Evolutionary conservation across 2,329 filamentous ascomycete genomes (phyloP), one percentile per base, ranked within the genome.

Genomic region (Drechmeria coniospora): DNA sequence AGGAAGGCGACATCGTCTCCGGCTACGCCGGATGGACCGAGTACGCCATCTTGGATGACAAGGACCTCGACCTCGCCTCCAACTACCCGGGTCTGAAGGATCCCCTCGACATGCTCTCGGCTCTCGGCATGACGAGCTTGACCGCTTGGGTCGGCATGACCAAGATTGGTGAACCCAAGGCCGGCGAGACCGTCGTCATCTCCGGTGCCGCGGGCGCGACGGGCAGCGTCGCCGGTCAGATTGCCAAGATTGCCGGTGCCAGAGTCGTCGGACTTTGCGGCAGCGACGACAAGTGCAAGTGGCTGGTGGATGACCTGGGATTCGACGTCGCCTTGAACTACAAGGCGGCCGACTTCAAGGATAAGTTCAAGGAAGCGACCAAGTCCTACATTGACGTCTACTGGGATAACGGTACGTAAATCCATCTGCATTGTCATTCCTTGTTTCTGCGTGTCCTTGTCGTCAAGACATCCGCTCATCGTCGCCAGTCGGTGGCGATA

Each of bases 131-230:
- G 49, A 81, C 78, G 0, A 76, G 76, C 3, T 41, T 84, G 35
- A 86, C 80, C 0, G 79, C 79, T 2, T 86, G 81, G 54, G 79
- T 80, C 36, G 79, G 80, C 13, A 68, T 86, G 46, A 50, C 68
- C 17, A 65, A 78, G 30, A 67, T 86, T 25, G 79, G 70, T 3
- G 56, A 76, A 30, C 68, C 77, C 22, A 71, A 75, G 48, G 50
- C 65, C 3, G 78, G 78, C 4, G 77, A 86, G 37, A 73, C 77
- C 4, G 79, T 87, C 1, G 77, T 86, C 6, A 75, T 87, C 0
- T 79, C 72, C 7, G 79, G 78, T 6, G 80, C 80, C 2, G 80
- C 80, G 0, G 80, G 80, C 2, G 80, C 79, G 0, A 86, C 80
- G 0, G 80, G 80, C 1, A 77, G 68, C 43, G 68, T 86, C 1